These are phyloP conservation scores for Spinacia oleracea DNA, from an alignment of 179 eudicot genomes.

Conservation along the genomic window DNA sequence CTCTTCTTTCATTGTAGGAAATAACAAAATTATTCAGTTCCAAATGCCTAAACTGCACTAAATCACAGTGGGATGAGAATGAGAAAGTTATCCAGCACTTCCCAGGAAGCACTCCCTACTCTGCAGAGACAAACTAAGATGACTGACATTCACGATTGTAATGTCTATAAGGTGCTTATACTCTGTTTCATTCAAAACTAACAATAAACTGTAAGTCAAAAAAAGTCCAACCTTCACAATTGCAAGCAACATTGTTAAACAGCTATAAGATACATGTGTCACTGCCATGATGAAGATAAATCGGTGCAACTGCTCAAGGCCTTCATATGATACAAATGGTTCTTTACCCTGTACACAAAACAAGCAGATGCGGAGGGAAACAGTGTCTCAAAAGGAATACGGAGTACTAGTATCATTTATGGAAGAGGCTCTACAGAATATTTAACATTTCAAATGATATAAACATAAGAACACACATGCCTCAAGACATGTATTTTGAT, in stretches of 20 bases:
- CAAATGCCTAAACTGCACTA: neutral
- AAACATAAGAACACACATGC: constrained; percentile 40
- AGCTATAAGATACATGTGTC: constrained; percentile 94
- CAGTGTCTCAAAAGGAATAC: neutral
- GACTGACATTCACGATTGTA: neutral
- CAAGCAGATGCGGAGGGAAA: neutral
- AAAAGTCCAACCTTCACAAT: constrained; percentile 70
- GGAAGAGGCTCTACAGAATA: neutral
- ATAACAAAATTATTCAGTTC: too few species aligned
- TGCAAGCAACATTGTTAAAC: constrained; percentile 96
- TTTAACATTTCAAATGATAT: neutral
- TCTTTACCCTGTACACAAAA: constrained; percentile 60
- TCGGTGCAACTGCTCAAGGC: constrained; percentile 95
- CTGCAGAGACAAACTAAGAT: neutral
- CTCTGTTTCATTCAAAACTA: neutral
- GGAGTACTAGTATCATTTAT: neutral
- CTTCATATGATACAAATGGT: constrained; percentile 93
- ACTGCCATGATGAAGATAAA: constrained; percentile 97
- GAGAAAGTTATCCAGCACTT: neutral
- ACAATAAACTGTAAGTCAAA: neutral
- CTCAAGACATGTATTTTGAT: constrained; percentile 71
- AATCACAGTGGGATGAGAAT: neutral
- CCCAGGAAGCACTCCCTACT: neutral
- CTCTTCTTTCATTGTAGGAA: too few species aligned
- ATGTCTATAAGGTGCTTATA: neutral